Evolutionary conservation across 2,329 filamentous ascomycete genomes (phyloP).

Genomic region (Exophiala xenobiotica): DNA sequence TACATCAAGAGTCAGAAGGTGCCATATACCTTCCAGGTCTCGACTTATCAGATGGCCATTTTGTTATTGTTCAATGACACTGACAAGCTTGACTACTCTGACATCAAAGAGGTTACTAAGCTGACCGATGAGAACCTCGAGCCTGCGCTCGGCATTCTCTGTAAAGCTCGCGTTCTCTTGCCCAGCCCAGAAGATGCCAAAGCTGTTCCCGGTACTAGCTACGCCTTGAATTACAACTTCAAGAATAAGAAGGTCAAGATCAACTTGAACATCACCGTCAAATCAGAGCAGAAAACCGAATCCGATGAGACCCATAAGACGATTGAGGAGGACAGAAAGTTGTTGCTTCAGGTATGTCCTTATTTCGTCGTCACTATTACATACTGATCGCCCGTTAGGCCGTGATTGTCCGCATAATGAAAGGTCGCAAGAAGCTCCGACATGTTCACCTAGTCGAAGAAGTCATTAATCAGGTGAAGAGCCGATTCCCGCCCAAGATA

Average conservation of each 20-base stretch:
- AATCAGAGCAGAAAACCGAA: conserved; percentile 94
- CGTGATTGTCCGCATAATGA: conserved; percentile 99
- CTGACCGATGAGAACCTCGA: conserved; percentile 81
- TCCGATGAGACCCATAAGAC: conserved; percentile 98
- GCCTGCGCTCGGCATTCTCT: conserved; percentile 77
- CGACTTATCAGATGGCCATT: conserved; percentile 96
- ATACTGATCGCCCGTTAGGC: conserved; percentile 59
- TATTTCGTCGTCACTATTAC: conserved; percentile 33
- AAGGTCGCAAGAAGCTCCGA: conserved; percentile 98
- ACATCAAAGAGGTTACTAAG: conserved; percentile 78
- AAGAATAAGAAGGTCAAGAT: conserved; percentile 98
- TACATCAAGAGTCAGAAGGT: conserved; percentile 88
- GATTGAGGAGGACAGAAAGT: conserved; percentile 95
- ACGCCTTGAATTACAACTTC: conserved; percentile 88
- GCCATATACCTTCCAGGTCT: conserved; percentile 95
- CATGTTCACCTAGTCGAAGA: conserved; percentile 91
- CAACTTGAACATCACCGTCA: conserved; percentile 91
- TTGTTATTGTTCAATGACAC: conserved; percentile 91
- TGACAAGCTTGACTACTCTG: conserved; percentile 80
- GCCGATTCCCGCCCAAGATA: conserved; percentile 88
- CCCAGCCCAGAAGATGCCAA: conserved; percentile 72
- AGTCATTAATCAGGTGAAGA: conserved; percentile 91
- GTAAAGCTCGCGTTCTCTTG: conserved; percentile 88
- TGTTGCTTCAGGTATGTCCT: conserved; percentile 84
- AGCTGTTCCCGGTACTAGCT: conserved; percentile 73